Conservation (phyloP, 371 early-diverging fungal species). For the Apophysomyces trapeziformis region DNA sequence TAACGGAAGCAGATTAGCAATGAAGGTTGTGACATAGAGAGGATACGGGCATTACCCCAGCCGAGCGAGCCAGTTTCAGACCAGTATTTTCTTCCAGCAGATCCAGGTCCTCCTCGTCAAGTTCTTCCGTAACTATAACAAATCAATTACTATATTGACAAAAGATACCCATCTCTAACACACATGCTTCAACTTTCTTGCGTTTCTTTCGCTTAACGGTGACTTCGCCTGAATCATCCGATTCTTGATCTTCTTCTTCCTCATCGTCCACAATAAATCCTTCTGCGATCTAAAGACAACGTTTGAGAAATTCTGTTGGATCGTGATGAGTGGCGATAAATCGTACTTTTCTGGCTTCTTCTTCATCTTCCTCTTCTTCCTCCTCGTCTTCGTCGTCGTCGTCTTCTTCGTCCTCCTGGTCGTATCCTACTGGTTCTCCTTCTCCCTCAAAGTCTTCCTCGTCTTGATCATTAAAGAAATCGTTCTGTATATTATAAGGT, state of each 20-base stretch:
- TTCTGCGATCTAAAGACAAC: constrained; percentile 52
- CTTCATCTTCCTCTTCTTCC: constrained; percentile 9
- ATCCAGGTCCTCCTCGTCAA: constrained; percentile 90
- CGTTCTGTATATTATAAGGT: not conserved
- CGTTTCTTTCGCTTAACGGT: constrained; percentile 50
- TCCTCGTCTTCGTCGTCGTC: constrained; percentile 7
- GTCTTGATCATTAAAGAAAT: not conserved
- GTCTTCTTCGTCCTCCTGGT: not conserved
- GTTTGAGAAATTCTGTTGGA: not conserved
- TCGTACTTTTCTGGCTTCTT: constrained; percentile 12
- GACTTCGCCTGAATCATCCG: constrained; percentile 43
- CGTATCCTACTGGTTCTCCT: constrained; percentile 1
- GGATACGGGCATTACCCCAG: constrained; percentile 45
- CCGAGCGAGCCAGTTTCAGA: constrained; percentile 53
- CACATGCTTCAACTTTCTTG: constrained; percentile 57
- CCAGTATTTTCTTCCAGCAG: constrained; percentile 87
- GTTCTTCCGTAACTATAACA: constrained; percentile 50
- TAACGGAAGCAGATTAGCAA: not conserved
- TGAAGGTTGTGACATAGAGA: not conserved
- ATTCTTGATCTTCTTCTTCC: constrained; percentile 60
- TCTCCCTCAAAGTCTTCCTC: not conserved
- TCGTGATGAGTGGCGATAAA: not conserved
- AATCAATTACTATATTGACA: constrained; percentile 8
- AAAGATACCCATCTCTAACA: constrained; percentile 5
- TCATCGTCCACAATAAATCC: constrained; percentile 74